Base-by-base conservation (phyloP, 345 rosid species). In the Eutrema heterophyllum region DNA sequence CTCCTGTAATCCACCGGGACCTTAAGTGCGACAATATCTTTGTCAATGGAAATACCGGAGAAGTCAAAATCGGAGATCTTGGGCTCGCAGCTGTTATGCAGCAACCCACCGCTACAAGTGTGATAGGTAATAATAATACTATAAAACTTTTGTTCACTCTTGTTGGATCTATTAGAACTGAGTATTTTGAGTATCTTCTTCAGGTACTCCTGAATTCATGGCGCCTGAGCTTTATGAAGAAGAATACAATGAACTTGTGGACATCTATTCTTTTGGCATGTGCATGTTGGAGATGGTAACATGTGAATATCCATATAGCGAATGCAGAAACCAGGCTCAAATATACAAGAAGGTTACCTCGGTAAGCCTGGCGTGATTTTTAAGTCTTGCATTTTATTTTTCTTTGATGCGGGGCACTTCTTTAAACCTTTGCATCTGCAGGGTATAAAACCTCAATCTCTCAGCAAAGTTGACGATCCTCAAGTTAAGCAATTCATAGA, bases 171-270 rank as follows among this genome's bases (percentile, higher is more conserved):
- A 13, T 18, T 12, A 29, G 5, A 32, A 9, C 70, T 64, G 39
- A 63, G 12, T 21, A 5, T 67, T 2, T 68, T n/a, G 27, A n/a
- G 72, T 68, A 2, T 62, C 7, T 18, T 18, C 21, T 14, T 32
- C 84, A 85, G 95, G 95, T 27, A 92, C 96, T 67, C 96, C 96
- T 29, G 98, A 88, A 61, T 92, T 88, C 87, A 92, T 92, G 98
- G 95, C 97, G 36, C 97, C 97, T 0, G 97, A 91, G 84, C 88
- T 91, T 16, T 91, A 91, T 58, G 95, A 91, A 38, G 97, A 89
- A 81, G 96, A 86, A 46, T 91, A 91, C 80, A 86, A 86, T 76
- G 95, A 91, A 60, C 95, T 89, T 11, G 91, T 89, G 1, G 96
- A 91, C 77, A 81, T 91, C 36, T 91, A 91, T 82, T 87, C n/a